Base-by-base conservation (phyloP, 1,284 basidiomycete species). In the Cronartium ribicola region DNA sequence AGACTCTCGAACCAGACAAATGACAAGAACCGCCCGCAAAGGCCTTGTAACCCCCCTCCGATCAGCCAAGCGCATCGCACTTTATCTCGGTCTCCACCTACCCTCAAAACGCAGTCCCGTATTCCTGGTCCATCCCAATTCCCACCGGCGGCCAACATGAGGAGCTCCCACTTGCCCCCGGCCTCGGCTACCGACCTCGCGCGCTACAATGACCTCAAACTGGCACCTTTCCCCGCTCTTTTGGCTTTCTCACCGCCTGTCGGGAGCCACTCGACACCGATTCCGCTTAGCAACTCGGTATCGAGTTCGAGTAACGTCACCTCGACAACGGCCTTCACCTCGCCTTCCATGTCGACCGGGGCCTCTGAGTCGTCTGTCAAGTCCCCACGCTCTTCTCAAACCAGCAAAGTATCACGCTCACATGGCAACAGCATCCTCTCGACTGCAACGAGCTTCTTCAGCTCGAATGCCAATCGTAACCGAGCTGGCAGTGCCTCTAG, bases 171-270 rank as follows among this genome's bases (percentile, higher is more conserved):
- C 29, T 86, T 90, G 62, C 89, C 90, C 37, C 85, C 86, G 22
- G 85, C 86, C 17, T 87, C 88, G 20, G 84, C 86, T 20, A 85
- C 85, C 46, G 87, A 88, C 78, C 82, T 85, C 77, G 76, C 83
- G 76, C 82, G 86, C 79, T 91, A 92, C 80, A 85, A 85, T 70
- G 88, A 90, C 78, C 85, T 88, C 40, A 94, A 94, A 80, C 84
- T 94, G 22, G 90, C 90, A 80, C 92, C 92, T 0, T 94, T 94
- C 84, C 91, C 92, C 5, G 91, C 65, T 8, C 65, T 74, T 5
- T 60, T 74, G 41, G 37, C 43, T 37, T 51, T 59, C 6, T 44
- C 63, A 17, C 62, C 70, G 2, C 39, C 64, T 36, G 55, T 43
- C 46, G 29, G 29, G 29, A 29, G 29, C 29, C 29, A 29, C 29